A percentile compares a stretch with the other conserved stretches of the same genome.
phyloP scores from a whole-genome alignment of 2,329 filamentous ascomycete species.

The Penicillium sp. region DNA sequence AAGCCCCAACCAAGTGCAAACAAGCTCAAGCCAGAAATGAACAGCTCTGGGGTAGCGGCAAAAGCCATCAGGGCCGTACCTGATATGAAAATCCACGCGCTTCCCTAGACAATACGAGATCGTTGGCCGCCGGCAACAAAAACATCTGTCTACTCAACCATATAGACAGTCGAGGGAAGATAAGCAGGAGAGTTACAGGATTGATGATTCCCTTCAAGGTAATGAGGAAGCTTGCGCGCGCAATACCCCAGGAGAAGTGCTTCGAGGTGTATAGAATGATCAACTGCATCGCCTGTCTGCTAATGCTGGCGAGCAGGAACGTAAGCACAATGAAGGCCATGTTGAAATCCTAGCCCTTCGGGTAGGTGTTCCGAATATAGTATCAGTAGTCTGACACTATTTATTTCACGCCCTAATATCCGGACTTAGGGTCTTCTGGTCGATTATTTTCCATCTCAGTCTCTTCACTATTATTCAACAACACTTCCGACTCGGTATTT shows the following conservation, averaged over 20 bases:
- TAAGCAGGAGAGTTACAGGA: not conserved
- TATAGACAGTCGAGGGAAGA: not conserved
- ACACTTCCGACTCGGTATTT: not conserved
- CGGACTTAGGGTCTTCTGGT: not conserved
- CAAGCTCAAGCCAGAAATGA: not conserved
- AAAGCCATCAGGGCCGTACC: not conserved
- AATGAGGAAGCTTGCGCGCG: constrained; percentile 5
- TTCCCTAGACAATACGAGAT: constrained; percentile 3
- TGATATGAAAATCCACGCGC: not conserved
- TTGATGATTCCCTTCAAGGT: constrained; percentile 1
- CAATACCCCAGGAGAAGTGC: constrained; percentile 1
- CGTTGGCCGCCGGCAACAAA: not conserved
- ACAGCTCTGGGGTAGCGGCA: not conserved
- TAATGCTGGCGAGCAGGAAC: not conserved
- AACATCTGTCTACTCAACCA: constrained; percentile 1
- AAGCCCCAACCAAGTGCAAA: constrained; percentile 5
- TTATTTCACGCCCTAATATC: not conserved
- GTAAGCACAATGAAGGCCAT: not conserved
- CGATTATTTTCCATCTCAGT: not conserved
- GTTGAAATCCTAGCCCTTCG: not conserved
- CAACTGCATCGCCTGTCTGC: not conserved
- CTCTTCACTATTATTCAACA: not conserved
- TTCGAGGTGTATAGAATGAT: constrained; percentile 5
- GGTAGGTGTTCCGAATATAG: not conserved
- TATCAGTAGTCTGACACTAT: not conserved